These are phyloP conservation scores for Candida taoyuanica DNA, from an alignment of 805 yeast species.

Conservation along the genomic window DNA sequence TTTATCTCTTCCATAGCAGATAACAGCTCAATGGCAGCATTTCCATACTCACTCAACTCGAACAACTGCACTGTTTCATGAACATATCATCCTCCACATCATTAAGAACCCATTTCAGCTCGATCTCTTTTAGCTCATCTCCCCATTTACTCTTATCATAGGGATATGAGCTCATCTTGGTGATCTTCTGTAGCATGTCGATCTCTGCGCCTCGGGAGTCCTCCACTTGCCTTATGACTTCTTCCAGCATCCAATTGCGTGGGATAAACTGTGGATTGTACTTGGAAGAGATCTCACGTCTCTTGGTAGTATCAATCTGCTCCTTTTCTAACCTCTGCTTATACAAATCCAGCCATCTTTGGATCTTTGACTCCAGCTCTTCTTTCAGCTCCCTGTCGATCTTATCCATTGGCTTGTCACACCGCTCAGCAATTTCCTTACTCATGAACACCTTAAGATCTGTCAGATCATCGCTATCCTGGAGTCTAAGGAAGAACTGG, in stretches of 20 bases:
- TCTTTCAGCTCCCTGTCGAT: conserved; percentile 33
- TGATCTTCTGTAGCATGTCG: conserved; percentile 51
- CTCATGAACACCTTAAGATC: conserved; percentile 30
- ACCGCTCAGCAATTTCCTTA: conserved; percentile 16
- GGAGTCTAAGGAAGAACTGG: conserved; percentile 66
- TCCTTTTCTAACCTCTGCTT: conserved; percentile 37
- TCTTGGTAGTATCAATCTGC: conserved; percentile 34
- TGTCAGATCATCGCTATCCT: conserved; percentile 37
- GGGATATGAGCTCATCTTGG: conserved; percentile 72
- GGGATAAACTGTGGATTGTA: conserved; percentile 81
- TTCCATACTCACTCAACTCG: conserved; percentile 29
- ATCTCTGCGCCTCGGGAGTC: conserved; percentile 48
- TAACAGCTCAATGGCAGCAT: neutral
- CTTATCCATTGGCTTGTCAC: conserved; percentile 26
- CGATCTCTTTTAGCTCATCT: conserved; percentile 52
- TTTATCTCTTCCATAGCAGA: neutral
- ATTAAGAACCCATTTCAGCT: conserved; percentile 48
- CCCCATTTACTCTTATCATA: conserved; percentile 69
- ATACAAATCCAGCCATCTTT: conserved; percentile 51
- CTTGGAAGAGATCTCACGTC: conserved; percentile 38
- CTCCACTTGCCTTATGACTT: conserved; percentile 59
- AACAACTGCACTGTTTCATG: conserved; percentile 76
- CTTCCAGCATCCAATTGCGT: conserved; percentile 80
- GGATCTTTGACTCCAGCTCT: conserved; percentile 38
- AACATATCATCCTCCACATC: conserved; percentile 47